These are phyloP conservation scores for Colletotrichum musicola DNA, from an alignment of 2,329 filamentous ascomycete genomes.

Conservation along the genomic window DNA sequence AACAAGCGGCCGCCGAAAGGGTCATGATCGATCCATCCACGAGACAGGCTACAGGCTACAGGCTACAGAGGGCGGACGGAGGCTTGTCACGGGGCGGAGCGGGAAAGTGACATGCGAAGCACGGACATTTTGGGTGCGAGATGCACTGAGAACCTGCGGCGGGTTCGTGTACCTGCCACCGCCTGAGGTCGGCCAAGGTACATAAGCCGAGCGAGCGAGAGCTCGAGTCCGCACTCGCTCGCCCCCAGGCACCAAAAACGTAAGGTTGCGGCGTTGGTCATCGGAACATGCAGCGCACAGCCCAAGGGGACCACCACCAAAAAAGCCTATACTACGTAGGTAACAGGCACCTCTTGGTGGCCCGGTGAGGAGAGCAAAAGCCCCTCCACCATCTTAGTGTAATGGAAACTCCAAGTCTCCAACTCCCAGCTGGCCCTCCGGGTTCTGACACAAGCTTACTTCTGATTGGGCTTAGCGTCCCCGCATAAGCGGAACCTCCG, in stretches of 20 bases:
- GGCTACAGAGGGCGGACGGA: background rate
- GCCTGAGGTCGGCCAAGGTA: too few relatives aligned
- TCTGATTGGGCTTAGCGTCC: conserved; percentile 35
- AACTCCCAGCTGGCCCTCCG: background rate
- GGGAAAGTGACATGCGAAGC: conserved; percentile 33
- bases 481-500: conserved; percentile 9
- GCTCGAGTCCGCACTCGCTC: too few relatives aligned
- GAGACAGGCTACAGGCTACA: background rate
- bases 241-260: too few relatives aligned
- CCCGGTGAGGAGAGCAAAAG: too few relatives aligned
- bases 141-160: background rate
- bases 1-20: conserved; percentile 4
- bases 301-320: too few relatives aligned
- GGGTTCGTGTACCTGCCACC: too few relatives aligned
- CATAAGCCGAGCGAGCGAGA: too few relatives aligned
- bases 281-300: too few relatives aligned
- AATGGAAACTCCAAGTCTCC: too few relatives aligned
- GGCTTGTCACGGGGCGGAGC: conserved; percentile 36
- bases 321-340: too few relatives aligned
- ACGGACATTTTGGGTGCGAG: conserved; percentile 24
- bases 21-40: conserved; percentile 11
- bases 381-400: too few relatives aligned
- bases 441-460: conserved; percentile 38
- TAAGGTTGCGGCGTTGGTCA: too few relatives aligned
- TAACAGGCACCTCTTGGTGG: background rate